These are phyloP conservation scores for Penicillium hordei DNA, from an alignment of 2,329 filamentous ascomycete species.

Conservation along the genomic window DNA sequence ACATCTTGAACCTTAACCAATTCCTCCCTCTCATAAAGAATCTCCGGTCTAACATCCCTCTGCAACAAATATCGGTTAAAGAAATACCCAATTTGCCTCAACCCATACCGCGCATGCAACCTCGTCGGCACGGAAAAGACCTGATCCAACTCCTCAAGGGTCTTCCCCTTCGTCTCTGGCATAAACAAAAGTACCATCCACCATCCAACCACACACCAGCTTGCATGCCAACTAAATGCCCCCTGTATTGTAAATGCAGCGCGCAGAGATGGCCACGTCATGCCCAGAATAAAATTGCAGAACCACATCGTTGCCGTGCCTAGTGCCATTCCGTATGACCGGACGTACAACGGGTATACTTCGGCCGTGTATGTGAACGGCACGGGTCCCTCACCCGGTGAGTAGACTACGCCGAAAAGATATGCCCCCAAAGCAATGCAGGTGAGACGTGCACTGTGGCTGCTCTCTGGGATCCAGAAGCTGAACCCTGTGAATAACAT, in stretches of 20 bases:
- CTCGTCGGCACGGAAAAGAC: constrained; percentile 55
- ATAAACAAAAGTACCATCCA: constrained; percentile 47
- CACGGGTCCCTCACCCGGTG: constrained; percentile 62
- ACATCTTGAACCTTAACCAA: constrained; percentile 19
- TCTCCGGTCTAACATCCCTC: constrained; percentile 41
- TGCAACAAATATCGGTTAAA: constrained; percentile 37
- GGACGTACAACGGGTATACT: constrained; percentile 64
- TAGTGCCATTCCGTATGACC: constrained; percentile 62
- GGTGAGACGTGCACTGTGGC: constrained; percentile 38
- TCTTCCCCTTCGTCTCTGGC: constrained; percentile 45
- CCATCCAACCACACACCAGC: constrained; percentile 46
- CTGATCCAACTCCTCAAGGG: constrained; percentile 52
- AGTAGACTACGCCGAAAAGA: constrained; percentile 48
- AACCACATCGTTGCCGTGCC: constrained; percentile 63
- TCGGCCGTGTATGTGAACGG: constrained; percentile 68
- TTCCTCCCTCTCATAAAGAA: constrained; percentile 40
- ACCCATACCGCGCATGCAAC: constrained; percentile 42
- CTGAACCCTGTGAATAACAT: constrained; percentile 55
- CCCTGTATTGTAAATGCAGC: constrained; percentile 52
- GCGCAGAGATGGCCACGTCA: constrained; percentile 55
- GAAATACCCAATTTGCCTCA: constrained; percentile 41
- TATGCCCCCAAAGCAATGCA: constrained; percentile 48
- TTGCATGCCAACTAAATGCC: constrained; percentile 54
- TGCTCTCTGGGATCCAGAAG: constrained; percentile 50
- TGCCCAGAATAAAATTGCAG: constrained; percentile 54